phyloP scores from a whole-genome alignment of 75 land plant genomes.

The Gnetum montanum region DNA sequence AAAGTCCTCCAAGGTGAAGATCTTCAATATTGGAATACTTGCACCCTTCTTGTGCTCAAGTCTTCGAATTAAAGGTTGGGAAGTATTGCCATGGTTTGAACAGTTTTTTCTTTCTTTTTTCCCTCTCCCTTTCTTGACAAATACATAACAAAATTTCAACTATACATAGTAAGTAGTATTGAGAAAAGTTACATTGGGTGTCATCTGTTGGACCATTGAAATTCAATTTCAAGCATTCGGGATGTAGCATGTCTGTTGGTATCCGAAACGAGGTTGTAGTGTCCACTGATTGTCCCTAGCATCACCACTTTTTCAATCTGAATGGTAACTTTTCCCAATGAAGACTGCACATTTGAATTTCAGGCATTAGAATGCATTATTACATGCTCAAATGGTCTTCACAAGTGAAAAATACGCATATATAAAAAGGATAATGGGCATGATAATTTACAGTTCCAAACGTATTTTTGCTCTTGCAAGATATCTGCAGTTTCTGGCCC shows the following conservation, averaged over 20 bases:
- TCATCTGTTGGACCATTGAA: conserved; percentile 78
- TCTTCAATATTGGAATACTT: no score
- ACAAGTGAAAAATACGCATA: neutral
- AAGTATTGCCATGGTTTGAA: no score
- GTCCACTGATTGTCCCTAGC: conserved; percentile 78
- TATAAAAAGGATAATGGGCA: no score
- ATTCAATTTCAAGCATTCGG: conserved; percentile 77
- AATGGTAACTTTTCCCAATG: conserved; percentile 84
- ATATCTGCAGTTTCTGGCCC: conserved; percentile 89
- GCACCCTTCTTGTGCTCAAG: no score
- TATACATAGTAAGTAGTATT: no score
- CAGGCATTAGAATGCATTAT: conserved; percentile 5
- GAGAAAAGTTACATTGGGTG: conserved; percentile 2
- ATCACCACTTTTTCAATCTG: conserved; percentile 92
- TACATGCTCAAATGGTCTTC: neutral
- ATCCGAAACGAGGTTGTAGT: conserved; percentile 65
- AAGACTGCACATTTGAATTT: no score
- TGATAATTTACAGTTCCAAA: conserved; percentile 71
- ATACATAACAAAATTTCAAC: no score
- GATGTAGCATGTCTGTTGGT: conserved; percentile 57
- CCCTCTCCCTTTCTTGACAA: no score
- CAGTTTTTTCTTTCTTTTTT: no score
- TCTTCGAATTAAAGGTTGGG: no score
- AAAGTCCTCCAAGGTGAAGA: no score
- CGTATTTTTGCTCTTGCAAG: conserved; percentile 88